A percentile compares a stretch with the other conserved stretches of the same genome.
phyloP scores from a whole-genome alignment of 805 yeast genomes.

The Wilhelminamyces savonicus region DNA sequence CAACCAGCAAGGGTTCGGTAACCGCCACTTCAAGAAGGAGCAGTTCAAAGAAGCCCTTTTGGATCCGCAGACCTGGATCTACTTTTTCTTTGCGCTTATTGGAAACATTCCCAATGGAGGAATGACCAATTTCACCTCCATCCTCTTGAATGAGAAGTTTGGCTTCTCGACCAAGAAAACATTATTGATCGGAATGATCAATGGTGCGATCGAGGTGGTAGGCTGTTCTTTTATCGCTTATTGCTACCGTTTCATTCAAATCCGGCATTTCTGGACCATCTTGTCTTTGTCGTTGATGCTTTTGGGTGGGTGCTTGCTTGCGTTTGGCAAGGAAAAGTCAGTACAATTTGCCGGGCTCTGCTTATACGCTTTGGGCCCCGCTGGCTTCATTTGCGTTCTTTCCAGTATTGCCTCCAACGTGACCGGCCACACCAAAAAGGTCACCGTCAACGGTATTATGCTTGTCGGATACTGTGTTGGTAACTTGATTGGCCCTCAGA shows the following conservation, averaged over 20 bases:
- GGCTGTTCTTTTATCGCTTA: conserved; percentile 28
- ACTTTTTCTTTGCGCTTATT: conserved; percentile 28
- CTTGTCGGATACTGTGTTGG: conserved; percentile 50
- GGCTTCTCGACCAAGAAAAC: conserved; percentile 30
- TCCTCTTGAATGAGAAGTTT: conserved; percentile 37
- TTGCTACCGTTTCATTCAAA: conserved; percentile 16
- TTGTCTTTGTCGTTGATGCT: conserved; percentile 17
- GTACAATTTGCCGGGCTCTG: conserved; percentile 20
- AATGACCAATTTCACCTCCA: conserved; percentile 40
- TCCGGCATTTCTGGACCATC: conserved; percentile 21
- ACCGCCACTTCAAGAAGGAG: conserved; percentile 44
- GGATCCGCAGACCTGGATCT: conserved; percentile 45
- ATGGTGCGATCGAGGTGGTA: conserved; percentile 42
- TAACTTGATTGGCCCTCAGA: conserved; percentile 50
- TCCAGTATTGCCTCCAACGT: conserved; percentile 40
- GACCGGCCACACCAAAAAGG: conserved; percentile 55
- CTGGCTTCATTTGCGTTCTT: conserved; percentile 22
- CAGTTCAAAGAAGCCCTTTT: conserved; percentile 47
- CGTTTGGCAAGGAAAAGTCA: conserved; percentile 28
- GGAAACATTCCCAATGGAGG: conserved; percentile 50
- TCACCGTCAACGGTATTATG: conserved; percentile 37
- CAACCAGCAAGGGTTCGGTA: conserved; percentile 56
- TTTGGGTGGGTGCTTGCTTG: conserved; percentile 31
- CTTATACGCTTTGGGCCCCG: conserved; percentile 29
- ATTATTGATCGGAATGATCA: conserved; percentile 39